Evolutionary conservation across 2,329 filamentous ascomycete genomes (phyloP).

Genomic region (Rhinocladiella similis): DNA sequence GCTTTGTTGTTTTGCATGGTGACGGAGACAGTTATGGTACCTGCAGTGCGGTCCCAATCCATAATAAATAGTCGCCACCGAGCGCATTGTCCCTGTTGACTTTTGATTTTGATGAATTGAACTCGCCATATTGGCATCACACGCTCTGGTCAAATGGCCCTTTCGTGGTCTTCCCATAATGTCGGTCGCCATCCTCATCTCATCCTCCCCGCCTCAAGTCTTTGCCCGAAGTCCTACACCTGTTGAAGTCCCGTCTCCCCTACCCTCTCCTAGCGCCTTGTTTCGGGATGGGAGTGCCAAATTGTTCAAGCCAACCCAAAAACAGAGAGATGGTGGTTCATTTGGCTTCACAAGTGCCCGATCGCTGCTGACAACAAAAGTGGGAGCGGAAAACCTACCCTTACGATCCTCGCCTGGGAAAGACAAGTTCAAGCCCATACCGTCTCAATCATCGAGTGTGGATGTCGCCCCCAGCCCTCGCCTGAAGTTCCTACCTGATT

Average conservation of each 20-base stretch:
- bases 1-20: neutral
- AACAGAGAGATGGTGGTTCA: constrained; percentile 23
- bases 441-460: constrained; percentile 2
- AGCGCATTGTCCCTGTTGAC: neutral
- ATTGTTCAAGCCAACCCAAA: constrained; percentile 17
- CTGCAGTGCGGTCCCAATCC: too few species aligned
- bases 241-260: constrained; percentile 30
- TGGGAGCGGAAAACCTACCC: constrained; percentile 19
- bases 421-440: constrained; percentile 13
- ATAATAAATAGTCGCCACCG: too few species aligned
- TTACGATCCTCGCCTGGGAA: constrained; percentile 10
- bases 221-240: constrained; percentile 36
- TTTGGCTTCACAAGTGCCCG: constrained; percentile 15
- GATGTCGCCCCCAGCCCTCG: neutral
- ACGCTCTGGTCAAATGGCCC: constrained; percentile 22
- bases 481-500: neutral
- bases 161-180: constrained; percentile 26
- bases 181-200: constrained; percentile 41
- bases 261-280: constrained; percentile 33
- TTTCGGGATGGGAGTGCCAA: constrained; percentile 17
- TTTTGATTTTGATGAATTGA: neutral
- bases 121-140: constrained; percentile 13
- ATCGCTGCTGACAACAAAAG: constrained; percentile 13
- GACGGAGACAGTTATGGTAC: too few species aligned
- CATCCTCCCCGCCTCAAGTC: constrained; percentile 41